Conservation (phyloP, 2,329 filamentous ascomycete genomes). For the Colletotrichum sp. region DNA sequence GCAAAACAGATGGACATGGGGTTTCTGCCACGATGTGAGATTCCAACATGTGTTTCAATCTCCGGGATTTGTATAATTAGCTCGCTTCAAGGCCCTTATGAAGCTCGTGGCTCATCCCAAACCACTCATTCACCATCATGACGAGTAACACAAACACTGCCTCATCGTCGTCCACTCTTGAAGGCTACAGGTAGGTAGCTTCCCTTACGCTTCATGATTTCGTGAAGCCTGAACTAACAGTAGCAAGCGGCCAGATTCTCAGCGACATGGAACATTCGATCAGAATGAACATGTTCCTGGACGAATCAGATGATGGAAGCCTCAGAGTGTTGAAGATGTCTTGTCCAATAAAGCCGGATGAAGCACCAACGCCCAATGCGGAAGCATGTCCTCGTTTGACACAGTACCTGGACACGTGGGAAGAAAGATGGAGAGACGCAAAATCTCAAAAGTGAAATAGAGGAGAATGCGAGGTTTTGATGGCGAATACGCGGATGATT, state of each 20-base stretch:
- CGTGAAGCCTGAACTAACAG: background rate
- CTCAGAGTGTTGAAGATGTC: background rate
- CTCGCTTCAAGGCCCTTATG: background rate
- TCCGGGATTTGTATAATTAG: background rate
- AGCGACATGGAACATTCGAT: background rate
- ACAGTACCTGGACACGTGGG: background rate
- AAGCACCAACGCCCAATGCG: background rate
- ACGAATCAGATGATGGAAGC: background rate
- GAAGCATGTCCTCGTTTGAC: background rate
- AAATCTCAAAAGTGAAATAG: background rate
- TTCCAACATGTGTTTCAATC: fast-evolving
- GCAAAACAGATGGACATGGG: background rate
- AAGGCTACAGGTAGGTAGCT: background rate
- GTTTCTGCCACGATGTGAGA: fast-evolving
- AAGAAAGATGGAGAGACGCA: background rate
- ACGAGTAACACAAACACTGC: background rate
- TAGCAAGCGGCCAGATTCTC: background rate
- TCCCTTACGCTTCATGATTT: background rate
- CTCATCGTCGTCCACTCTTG: background rate
- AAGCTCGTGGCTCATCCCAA: background rate
- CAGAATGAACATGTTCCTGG: background rate
- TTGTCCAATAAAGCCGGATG: background rate
- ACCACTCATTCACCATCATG: background rate
- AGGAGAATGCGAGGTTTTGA: background rate
- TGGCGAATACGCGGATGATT: background rate